Base-by-base conservation (phyloP, 1,284 basidiomycete genomes). In the Moesziomyces parantarcticus region DNA sequence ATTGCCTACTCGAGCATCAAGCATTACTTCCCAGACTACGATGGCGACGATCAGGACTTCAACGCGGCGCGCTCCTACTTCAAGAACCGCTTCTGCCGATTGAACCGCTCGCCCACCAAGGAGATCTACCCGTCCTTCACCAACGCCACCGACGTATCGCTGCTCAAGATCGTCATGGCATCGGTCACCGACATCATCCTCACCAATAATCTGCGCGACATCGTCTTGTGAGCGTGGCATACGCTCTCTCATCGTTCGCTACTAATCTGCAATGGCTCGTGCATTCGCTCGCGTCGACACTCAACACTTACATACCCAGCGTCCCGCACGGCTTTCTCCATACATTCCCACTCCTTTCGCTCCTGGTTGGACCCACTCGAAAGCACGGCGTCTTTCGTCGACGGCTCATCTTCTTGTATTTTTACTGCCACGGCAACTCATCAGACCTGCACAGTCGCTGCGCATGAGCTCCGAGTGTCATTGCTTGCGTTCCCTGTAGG, bases 101-200 rank as follows among this genome's bases (percentile, higher is more conserved):
- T 97, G 29, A 93, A 94, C 29, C 89, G 92, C 73, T 93, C 92
- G 80, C 89, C 91, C 10, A 89, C 88, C 39, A 96, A 95, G 84
- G 93, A 97, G 83, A 92, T 97, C 45, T 97, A 97, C 81, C 73
- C 72, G 6, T 94, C 92, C 84, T 90, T 91, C 67, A 97, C 95
- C 39, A 96, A 92, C 40, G 95, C 95, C 20, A 95, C 94, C 45
- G 94, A 97, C 86, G 94, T 93, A 1, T 91, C 88, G n/a, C 88
- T 95, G 86, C 86, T 97, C 63, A 87, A 92, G 79, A 93, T 95
- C 29, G 92, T 97, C 40, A 96, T 97, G 94, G 91, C 79, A 0
- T 60, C 53, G 20, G 76, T 78, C 36, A 80, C 76, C 18, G 78
- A 80, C 55, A 80, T 78, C 58, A 78, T 80, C 47, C 46, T 80